Evolutionary conservation across 2,329 filamentous ascomycete species (phyloP), one percentile per base, ranked within the genome.

Genomic region (Pseudopyrenochaeta lycopersici): DNA sequence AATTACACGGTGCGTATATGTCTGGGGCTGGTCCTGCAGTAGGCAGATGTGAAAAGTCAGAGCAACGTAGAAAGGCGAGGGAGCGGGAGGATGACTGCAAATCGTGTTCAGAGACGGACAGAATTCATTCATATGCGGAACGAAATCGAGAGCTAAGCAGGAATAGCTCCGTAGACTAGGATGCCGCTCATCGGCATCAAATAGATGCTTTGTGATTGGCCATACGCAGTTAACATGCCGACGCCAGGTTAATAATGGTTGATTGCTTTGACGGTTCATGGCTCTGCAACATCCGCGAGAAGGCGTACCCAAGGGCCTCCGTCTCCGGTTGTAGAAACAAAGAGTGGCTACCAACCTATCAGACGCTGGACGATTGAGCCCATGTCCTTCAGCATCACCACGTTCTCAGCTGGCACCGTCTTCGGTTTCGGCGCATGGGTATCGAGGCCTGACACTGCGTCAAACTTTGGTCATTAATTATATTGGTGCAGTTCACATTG

Each of bases 121-220:
- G 59, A 66, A 68, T 56, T 67, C 56, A 62, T 62, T 65, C 62
- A 63, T 60, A 58, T 58, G 54, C 59, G 54, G 56, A 64, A 51
- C 31, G 42, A 49, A 45, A 54, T 44, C 18, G 46, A 58, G 59
- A 38, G 52, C 54, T 54, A 58, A 57, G 50, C 48, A 45, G 52
- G 38, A 27, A 36, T 49, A 36, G 33, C 33, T 36, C 40, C 20
- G 32, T 5, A 29, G 39, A 17, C 47, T 54, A 42, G 29, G 9
- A 44, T 31, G 48, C 63, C 66, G 62, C 52, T 46, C 54, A 38
- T 67, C 65, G 60, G 60, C 67, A 62, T 62, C 55, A 61, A 72
- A 66, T 71, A 40, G 18, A 42, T 17, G 30, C 29, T 20, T 44
- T 39, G 30, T 66, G 50, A 72, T 72, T 72, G 69, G 69, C 17